Evolutionary conservation across 2,329 filamentous ascomycete genomes (phyloP), one percentile per base, ranked within the genome.

Genomic region (Scytalidium sp.): DNA sequence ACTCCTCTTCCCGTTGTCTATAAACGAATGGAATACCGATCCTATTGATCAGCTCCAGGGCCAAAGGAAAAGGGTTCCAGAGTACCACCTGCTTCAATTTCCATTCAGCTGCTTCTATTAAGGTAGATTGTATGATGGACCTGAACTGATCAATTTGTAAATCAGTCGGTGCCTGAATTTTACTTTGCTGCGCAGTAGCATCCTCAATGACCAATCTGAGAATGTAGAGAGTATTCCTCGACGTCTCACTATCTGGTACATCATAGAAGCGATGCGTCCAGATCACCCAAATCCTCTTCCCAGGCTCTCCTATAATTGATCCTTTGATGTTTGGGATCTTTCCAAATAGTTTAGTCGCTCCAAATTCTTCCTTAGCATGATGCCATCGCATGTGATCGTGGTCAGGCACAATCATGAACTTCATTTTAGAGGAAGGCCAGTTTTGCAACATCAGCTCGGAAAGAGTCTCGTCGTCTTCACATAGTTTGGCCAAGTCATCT

Each of bases 341-440:
- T 2, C 77, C 72, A 55, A 85, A 78, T 3, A 91, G 71, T 54
- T 80, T 77, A 50, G 78, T 75, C 6, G 79, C 80, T 60, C 90
- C 84, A 64, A 87, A 93, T 43, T 91, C 84, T 68, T 96, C 90
- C 45, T 91, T 82, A 51, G 83, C 81, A 64, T 88, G 81, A 66
- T 92, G 85, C 89, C 88, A 93, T 46, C 75, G 69, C 56, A 90
- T 76, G n/a, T 84, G 81, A 50, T 86, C 78, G 52, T 79, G 68
- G 61, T 89, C 81, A 1, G 89, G 88, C 42, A 83, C 56, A 57
- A 91, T 72, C 43, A 87, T 86, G 44, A 93, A 76, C 13, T 70
- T 67, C 19, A 73, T 76, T 54, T 73, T 71, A 48, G n/a, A n/a
- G n/a, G n/a, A n/a, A n/a, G 68, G 62, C 54, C 56, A 58, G 21